Base-by-base conservation (phyloP, 2,329 filamentous ascomycete species). In the Pezicula radicicola region DNA sequence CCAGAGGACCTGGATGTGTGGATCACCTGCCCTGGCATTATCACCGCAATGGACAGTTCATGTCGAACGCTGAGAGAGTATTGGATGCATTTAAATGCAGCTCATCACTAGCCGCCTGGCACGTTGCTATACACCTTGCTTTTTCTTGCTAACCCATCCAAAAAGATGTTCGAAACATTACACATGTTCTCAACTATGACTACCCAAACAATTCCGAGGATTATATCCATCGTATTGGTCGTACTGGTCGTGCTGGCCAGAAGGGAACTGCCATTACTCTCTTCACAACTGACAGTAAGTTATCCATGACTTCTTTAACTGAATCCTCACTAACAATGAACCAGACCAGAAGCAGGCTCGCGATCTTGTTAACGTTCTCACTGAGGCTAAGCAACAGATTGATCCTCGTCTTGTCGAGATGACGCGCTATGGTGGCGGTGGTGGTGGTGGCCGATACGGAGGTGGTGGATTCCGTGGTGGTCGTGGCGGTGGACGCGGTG, bases 161-260 rank as follows among this genome's bases (percentile, higher is more conserved):
- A 78, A 70, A 97, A 97, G 94, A 99, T 88, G 94, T 99, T 80
- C 93, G 92, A 79, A 96, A 99, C 83, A 99, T 99, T 80, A 97
- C 94, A 77, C 94, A 99, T 79, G 94, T 99, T 77, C 84, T 99
- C 78, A 97, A 97, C 86, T 97, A 97, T 89, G 94, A 97, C 74
- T 97, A 97, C 76, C 93, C 93, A 73, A 97, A 97, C 81, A 97
- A 97, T 76, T 85, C 94, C 67, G 94, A 99, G 78, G 93, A 97
- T 70, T 97, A 97, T 68, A 96, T 97, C 64, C 94, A 97, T 71
- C 89, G 94, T 72, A 94, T 93, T 73, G 94, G 94, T 67, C 89
- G 94, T 77, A 97, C 94, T 65, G 93, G 94, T 66, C 89, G 93
- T 80, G 93, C 94, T 70, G 94, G 94, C 77, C 87, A 88, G 67